These are phyloP conservation scores for Dysphania ambrosioides DNA, from an alignment of 148 eudicot species.

Conservation along the genomic window DNA sequence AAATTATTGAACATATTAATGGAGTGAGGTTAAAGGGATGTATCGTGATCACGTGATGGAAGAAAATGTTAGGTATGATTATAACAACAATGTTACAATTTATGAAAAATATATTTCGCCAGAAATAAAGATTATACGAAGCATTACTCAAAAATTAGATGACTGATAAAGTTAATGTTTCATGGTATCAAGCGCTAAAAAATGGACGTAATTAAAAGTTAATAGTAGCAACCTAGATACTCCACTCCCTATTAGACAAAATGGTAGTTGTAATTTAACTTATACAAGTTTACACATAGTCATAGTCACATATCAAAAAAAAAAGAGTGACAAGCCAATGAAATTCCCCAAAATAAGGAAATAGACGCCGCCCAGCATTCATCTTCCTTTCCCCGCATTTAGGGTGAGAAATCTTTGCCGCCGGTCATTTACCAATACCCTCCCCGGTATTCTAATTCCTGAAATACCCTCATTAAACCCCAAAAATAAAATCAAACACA, in stretches of 20 bases:
- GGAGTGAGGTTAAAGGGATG: too few relatives aligned
- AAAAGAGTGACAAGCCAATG: conserved; percentile 20
- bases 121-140: not conserved
- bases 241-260: not conserved
- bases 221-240: not conserved
- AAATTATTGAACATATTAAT: too few relatives aligned
- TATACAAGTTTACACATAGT: conserved; percentile 11
- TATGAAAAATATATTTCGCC: not conserved
- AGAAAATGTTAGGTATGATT: not conserved
- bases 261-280: conserved; percentile 7
- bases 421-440: conserved; percentile 40
- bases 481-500: not conserved
- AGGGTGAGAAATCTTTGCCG: conserved; percentile 56
- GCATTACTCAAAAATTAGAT: not conserved
- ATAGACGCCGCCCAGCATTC: conserved; percentile 52
- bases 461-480: conserved; percentile 4
- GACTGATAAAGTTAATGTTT: conserved; percentile 1
- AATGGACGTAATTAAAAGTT: too few relatives aligned
- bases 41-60: too few relatives aligned
- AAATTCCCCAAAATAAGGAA: not conserved
- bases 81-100: not conserved
- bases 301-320: conserved; percentile 29
- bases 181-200: too few relatives aligned
- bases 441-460: conserved; percentile 31
- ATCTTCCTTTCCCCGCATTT: conserved; percentile 47